A percentile compares a stretch with the other conserved stretches of the same genome.
Conservation (phyloP, 257 asterid genomes). For the Solanum rostratum region DNA sequence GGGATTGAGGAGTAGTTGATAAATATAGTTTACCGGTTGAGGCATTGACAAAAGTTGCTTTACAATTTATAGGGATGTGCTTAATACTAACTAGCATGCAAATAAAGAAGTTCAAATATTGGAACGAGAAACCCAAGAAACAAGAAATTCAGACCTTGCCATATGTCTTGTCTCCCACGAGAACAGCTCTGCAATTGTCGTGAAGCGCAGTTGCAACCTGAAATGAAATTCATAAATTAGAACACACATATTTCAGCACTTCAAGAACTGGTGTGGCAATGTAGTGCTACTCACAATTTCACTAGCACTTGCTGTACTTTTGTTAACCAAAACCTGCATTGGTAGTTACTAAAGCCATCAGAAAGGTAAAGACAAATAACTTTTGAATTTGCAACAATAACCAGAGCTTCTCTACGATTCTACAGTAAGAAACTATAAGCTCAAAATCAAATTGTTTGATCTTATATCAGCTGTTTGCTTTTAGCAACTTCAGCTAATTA, state of each 20-base stretch:
- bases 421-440: not conserved
- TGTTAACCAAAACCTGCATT: constrained; percentile 93
- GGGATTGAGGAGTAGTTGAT: not conserved
- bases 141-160: constrained; percentile 56
- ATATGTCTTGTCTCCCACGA: constrained; percentile 92
- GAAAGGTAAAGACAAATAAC: not conserved
- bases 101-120: not conserved
- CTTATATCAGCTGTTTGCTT: not conserved
- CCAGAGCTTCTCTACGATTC: not conserved
- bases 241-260: not conserved
- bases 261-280: not conserved
- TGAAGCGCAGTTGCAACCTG: constrained; percentile 99
- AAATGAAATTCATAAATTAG: constrained; percentile 10
- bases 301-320: constrained; percentile 95
- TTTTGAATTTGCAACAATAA: not conserved
- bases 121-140: not conserved
- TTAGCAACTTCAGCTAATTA: not conserved
- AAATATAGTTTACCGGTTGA: not conserved
- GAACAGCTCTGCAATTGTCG: constrained; percentile 95
- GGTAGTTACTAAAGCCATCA: not conserved
- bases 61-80: not conserved
- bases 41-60: not conserved
- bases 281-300: constrained; percentile 73
- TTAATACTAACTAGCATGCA: not conserved
- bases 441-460: not conserved